Evolutionary conservation across 2,329 filamentous ascomycete genomes (phyloP), one percentile per base, ranked within the genome.

Genomic region (Karstenula rhodostoma): DNA sequence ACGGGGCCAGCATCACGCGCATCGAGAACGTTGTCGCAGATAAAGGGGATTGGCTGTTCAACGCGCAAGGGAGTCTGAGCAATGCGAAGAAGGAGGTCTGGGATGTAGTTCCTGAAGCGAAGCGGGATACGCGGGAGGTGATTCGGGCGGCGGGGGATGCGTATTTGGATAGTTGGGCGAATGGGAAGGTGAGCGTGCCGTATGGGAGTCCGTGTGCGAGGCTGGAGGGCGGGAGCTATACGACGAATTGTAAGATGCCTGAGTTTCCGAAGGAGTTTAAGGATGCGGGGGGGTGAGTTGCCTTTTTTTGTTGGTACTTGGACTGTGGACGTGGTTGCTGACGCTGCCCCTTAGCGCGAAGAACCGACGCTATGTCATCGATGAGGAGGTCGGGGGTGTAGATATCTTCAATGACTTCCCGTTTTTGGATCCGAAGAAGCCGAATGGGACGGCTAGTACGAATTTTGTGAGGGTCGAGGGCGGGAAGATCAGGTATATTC

Each of bases 141-240:
- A 66, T 72, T 49, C 47, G 64, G 47, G 66, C 66, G 4, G 70
- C 68, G 4, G 70, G 64, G 13, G 69, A 73, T 35, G 64, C 63
- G 29, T 73, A 73, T 44, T 65, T 70, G 33, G 68, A 71, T 40
- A 67, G 63, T 55, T 73, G 67, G 67, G 58, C 56, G 12, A 57
- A 73, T 40, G 65, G 65, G 10, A 66, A 48, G n/a, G 64, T 72
- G 23, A 58, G 53, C 7, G 70, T 67, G 3, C 70, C 70, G 6
- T 73, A 70, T 44, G 70, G 70, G n/a, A 67, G 64, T 13, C 67
- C 70, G 3, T 73, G 70, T 56, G 67, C 67, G 1, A 62, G 70
- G 17, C 65, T 73, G 52, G 70, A 73, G 50, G 70, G 70, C n/a
- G 69, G 70, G 13, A 46, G 51, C 19, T 73, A 73, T 47, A 73